phyloP scores from a whole-genome alignment of 306 rosid species.

The Potentilla sterilis region DNA sequence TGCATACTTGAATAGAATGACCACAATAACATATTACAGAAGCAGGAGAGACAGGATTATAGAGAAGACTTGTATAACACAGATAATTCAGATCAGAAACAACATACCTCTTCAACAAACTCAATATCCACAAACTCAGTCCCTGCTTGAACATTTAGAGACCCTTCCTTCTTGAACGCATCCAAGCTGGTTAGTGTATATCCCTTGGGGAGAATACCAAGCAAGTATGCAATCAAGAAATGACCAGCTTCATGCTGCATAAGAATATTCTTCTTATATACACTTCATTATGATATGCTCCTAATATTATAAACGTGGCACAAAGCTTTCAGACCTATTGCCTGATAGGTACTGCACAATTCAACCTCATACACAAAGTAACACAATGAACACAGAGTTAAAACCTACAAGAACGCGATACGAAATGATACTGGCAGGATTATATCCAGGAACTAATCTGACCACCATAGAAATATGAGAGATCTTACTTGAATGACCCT shows the following conservation, averaged over 20 bases:
- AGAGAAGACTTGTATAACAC: neutral
- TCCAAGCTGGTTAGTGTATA: constrained; percentile 76
- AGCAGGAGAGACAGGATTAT: neutral
- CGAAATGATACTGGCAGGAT: neutral
- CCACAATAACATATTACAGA: neutral
- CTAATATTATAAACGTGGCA: neutral
- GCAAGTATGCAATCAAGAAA: constrained; percentile 81
- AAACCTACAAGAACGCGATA: neutral
- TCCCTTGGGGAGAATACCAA: constrained; percentile 85
- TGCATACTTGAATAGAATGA: neutral
- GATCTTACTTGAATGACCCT: constrained; percentile 80
- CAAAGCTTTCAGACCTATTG: neutral
- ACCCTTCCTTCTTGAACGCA: constrained; percentile 78
- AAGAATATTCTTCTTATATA: constrained; percentile 1
- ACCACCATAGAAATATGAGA: neutral
- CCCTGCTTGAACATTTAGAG: constrained; percentile 97
- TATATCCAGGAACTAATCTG: neutral
- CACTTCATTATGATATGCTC: constrained; percentile 14
- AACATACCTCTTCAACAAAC: constrained; percentile 76
- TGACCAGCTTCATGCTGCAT: constrained; percentile 99
- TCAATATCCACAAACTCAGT: constrained; percentile 88
- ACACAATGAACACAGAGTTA: neutral
- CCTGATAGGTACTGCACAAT: neutral
- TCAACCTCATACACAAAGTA: neutral
- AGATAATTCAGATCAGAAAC: neutral